These are phyloP conservation scores for Neophaeococcomyces aloes DNA, from an alignment of 2,329 filamentous ascomycete species.

Conservation along the genomic window DNA sequence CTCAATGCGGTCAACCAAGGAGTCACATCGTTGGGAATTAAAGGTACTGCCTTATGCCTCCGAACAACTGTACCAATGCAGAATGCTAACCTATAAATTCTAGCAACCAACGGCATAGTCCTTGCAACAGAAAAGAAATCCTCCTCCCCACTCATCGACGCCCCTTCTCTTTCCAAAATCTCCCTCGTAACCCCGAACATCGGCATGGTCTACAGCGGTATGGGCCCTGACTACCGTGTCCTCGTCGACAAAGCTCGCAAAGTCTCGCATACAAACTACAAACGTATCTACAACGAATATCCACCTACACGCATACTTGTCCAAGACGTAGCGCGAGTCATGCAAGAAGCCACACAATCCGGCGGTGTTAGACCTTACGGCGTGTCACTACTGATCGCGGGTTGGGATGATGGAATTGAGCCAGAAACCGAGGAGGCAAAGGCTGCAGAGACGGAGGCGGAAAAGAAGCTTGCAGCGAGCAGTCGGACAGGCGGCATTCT, in stretches of 20 bases:
- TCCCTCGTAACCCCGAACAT: conserved; percentile 98
- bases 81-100: neutral
- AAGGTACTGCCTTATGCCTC: conserved; percentile 52
- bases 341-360: conserved; percentile 97
- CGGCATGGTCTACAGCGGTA: conserved; percentile 98
- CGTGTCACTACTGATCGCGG: conserved; percentile 87
- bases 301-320: conserved; percentile 98
- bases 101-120: conserved; percentile 96
- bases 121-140: conserved; percentile 99
- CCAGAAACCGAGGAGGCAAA: conserved; percentile 62
- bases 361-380: conserved; percentile 95
- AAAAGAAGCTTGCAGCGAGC: conserved; percentile 60
- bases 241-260: conserved; percentile 96
- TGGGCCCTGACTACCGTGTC: conserved; percentile 97
- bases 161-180: conserved; percentile 90
- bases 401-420: conserved; percentile 94
- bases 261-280: conserved; percentile 96
- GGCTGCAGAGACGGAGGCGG: conserved; percentile 46
- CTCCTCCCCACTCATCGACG: conserved; percentile 91
- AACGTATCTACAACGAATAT: conserved; percentile 99
- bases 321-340: conserved; percentile 92
- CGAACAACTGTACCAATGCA: conserved; percentile 2
- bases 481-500: conserved; percentile 91
- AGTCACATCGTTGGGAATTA: conserved; percentile 96
- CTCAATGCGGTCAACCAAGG: conserved; percentile 98